phyloP scores from a whole-genome alignment of 2,329 filamentous ascomycete genomes.

The Monilinia fructicola region DNA sequence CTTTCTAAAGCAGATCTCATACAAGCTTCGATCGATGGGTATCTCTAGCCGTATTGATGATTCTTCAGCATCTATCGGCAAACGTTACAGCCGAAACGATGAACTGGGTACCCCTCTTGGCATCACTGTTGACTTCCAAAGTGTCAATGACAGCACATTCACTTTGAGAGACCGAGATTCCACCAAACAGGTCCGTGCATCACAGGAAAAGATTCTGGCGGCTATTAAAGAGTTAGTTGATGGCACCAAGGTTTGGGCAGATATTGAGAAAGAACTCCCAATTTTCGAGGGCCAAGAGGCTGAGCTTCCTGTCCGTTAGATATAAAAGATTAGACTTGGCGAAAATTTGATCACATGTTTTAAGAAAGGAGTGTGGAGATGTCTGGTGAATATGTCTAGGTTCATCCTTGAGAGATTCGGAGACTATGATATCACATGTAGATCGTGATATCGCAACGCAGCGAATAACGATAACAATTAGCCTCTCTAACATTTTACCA shows the following conservation, averaged over 20 bases:
- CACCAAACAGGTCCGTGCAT: slow-evolving; percentile 84
- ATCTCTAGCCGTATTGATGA: slow-evolving; percentile 87
- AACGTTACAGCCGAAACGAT: slow-evolving; percentile 92
- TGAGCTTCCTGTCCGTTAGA: slow-evolving; percentile 31
- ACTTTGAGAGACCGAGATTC: slow-evolving; percentile 89
- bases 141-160: slow-evolving; percentile 79
- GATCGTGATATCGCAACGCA: neutral
- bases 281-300: slow-evolving; percentile 77
- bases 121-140: slow-evolving; percentile 95
- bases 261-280: slow-evolving; percentile 76
- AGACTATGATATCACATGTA: neutral
- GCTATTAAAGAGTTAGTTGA: slow-evolving; percentile 58
- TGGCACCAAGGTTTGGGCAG: slow-evolving; percentile 58
- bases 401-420: slow-evolving; percentile 6
- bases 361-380: slow-evolving; percentile 10
- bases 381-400: slow-evolving; percentile 3
- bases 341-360: neutral
- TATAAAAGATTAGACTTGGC: neutral
- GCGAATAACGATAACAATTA: neutral
- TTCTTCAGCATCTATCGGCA: slow-evolving; percentile 88
- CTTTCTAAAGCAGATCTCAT: slow-evolving; percentile 69
- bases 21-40: slow-evolving; percentile 71
- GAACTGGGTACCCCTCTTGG: slow-evolving; percentile 93
- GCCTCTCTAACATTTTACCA: neutral
- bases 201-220: slow-evolving; percentile 74